Conservation (phyloP, 306 rosid species). For the Fragaria iinumae region DNA sequence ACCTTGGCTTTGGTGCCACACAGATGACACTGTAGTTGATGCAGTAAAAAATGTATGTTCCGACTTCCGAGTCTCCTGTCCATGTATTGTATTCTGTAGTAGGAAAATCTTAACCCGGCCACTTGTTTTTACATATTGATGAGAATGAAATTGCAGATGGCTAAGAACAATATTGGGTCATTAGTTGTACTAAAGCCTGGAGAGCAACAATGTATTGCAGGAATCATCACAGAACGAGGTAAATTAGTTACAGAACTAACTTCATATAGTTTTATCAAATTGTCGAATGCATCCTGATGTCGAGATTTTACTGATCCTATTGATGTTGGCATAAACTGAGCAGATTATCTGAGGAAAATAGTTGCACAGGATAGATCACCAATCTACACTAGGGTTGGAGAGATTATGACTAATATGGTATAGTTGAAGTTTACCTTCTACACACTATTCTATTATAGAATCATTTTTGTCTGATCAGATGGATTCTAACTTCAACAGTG, state of each 20-base stretch:
- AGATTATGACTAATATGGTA: conserved; percentile 90
- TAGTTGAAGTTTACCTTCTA: conserved; percentile 15
- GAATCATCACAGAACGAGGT: conserved; percentile 96
- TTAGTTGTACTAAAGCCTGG: conserved; percentile 77
- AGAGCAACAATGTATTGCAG: conserved; percentile 52
- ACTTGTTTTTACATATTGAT: neutral
- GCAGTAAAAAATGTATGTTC: conserved; percentile 59
- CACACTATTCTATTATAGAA: neutral
- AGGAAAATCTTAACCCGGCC: neutral
- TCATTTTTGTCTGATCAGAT: neutral
- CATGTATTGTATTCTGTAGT: neutral
- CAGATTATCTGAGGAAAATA: conserved; percentile 73
- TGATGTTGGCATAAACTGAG: conserved; percentile 19
- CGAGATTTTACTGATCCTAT: neutral
- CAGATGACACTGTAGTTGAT: conserved; percentile 50
- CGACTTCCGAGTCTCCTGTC: neutral
- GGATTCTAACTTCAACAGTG: neutral
- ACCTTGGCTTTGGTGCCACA: conserved; percentile 71
- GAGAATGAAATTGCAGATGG: conserved; percentile 60
- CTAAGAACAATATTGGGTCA: conserved; percentile 66
- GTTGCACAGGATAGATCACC: conserved; percentile 83
- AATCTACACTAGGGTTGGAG: conserved; percentile 52
- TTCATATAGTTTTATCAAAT: neutral
- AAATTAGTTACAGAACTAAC: conserved; percentile 7
- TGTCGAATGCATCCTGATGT: neutral